Evolutionary conservation across 345 rosid species (phyloP), one percentile per base, ranked within the genome.

Genomic region (Euphorbia lathyris): DNA sequence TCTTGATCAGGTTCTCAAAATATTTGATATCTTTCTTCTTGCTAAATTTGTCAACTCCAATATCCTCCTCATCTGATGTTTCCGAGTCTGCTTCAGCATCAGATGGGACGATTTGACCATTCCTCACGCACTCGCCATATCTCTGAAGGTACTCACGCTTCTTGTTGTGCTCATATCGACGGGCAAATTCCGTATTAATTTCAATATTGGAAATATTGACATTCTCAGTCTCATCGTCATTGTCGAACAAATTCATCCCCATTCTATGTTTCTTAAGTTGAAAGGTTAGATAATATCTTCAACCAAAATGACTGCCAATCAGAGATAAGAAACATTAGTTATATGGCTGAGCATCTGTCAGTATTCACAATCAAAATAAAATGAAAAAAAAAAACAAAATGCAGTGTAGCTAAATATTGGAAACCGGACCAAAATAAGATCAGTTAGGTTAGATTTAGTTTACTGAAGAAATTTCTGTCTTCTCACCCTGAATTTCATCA

Each of bases 141-240:
- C 86, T 76, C 19, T 86, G 90, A 29, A 84, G 84, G 74, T 82
- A 93, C 70, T 89, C 92, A 0, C 92, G 86, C 55, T 77, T 74
- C 86, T 84, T 86, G 81, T 86, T 89, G 80, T 85, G 75, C 79
- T 84, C 84, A 32, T 78, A 83, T 66, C 84, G 80, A 19, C 69
- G 73, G 12, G 86, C 87, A 58, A 77, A 91, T 4, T 87, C 88
- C 50, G 81, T 11, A 74, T 91, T 66, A 66, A 93, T 74, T 80
- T 91, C 83, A 0, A 90, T 82, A 71, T 73, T 78, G 0, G 85
- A 76, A 20, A 79, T 58, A 38, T 72, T 83, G 9, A 69, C 74
- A 9, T 75, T 74, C 20, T 27, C 76, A 12, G 20, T 72, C 17
- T 65, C 86, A 6, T 57, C 81, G 0, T n/a, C n/a, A n/a, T 82